Evolutionary conservation across 257 asterid genomes (phyloP), one percentile per base, ranked within the genome.

Genomic region (Plectranthus barbatus): DNA sequence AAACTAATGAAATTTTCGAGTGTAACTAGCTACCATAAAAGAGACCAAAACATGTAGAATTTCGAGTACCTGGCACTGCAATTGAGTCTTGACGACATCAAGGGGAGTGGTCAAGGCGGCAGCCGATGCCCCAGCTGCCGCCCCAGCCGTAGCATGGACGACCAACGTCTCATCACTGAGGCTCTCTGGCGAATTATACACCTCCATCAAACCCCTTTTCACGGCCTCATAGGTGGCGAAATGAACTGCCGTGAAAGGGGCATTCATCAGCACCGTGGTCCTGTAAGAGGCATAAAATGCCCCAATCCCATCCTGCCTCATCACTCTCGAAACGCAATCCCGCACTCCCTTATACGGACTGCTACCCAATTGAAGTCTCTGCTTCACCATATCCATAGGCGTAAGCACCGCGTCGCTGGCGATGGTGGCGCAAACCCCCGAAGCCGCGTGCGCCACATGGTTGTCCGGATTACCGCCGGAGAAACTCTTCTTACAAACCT

Each of bases 331-430:
- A 14, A 93, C 83, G 57, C 99, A 93, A 55, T 93, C 92, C 84
- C 69, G 52, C n/a, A 93, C 94, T 39, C 97, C 96, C 17, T 56
- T 83, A 34, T 93, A 93, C 31, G 88, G 95, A 63, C 96, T 93
- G 14, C 64, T 78, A 9, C 86, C 75, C 84, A 93, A 67, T 67
- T 93, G 99, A 76, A 93, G 80, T 74, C 99, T 82, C 86, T 93
- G 99, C 69, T 93, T 90, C 80, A 93, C 99, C 92, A 90, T 72
- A 78, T 93, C 99, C 99, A 85, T 93, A 0, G 99, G 99, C 19
- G 97, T 93, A 9, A 90, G 77, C 54, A 90, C 97, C 4, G 94
- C 93, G 46, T 93, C 97, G 41, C 97, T 90, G 1, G 94, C 90
- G 10, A 90, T 77, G 12, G 99, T 93, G 1, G 99, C 99, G 18